These are phyloP conservation scores for Pythium rishiriense DNA, from an alignment of 352 stramenopile genomes.

Conservation along the genomic window DNA sequence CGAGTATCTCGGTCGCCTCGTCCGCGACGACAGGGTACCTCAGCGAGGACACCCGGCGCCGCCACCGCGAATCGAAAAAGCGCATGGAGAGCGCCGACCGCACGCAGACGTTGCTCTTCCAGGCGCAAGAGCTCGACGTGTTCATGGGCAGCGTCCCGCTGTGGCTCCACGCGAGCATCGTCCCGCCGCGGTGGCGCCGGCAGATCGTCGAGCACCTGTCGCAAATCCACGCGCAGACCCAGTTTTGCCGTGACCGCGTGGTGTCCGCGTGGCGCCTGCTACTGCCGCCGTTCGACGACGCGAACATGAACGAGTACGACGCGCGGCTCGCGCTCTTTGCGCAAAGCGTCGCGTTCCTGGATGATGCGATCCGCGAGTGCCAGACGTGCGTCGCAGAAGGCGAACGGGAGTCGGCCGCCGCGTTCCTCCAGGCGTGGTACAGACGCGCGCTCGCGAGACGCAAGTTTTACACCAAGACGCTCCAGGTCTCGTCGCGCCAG, in stretches of 20 bases:
- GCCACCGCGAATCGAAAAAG: slow-evolving; percentile 42
- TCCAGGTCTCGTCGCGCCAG: slow-evolving; percentile 37
- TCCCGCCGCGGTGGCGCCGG: slow-evolving; percentile 41
- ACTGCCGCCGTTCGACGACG: slow-evolving; percentile 41
- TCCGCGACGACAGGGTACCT: background rate
- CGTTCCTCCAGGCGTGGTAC: slow-evolving; percentile 53
- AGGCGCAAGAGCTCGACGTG: slow-evolving; percentile 38
- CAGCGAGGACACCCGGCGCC: slow-evolving; percentile 26
- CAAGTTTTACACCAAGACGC: slow-evolving; percentile 58
- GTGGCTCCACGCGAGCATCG: slow-evolving; percentile 40
- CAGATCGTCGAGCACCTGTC: slow-evolving; percentile 42
- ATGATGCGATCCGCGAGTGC: slow-evolving; percentile 33
- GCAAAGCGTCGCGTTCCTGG: slow-evolving; percentile 27
- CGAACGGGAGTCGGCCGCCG: slow-evolving; percentile 36
- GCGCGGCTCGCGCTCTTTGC: slow-evolving; percentile 39
- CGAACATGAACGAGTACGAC: slow-evolving; percentile 44
- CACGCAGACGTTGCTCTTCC: slow-evolving; percentile 37
- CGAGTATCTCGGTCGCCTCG: slow-evolving; percentile 29
- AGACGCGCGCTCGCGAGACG: slow-evolving; percentile 39
- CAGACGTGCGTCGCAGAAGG: slow-evolving; percentile 30
- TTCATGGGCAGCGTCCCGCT: slow-evolving; percentile 37
- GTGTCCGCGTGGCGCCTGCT: slow-evolving; percentile 40
- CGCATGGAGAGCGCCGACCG: slow-evolving; percentile 36
- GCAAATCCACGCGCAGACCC: slow-evolving; percentile 38
- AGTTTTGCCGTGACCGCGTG: slow-evolving; percentile 36